These are phyloP conservation scores for Russula compacta DNA, from an alignment of 768 basidiomycete genomes.

Conservation along the genomic window DNA sequence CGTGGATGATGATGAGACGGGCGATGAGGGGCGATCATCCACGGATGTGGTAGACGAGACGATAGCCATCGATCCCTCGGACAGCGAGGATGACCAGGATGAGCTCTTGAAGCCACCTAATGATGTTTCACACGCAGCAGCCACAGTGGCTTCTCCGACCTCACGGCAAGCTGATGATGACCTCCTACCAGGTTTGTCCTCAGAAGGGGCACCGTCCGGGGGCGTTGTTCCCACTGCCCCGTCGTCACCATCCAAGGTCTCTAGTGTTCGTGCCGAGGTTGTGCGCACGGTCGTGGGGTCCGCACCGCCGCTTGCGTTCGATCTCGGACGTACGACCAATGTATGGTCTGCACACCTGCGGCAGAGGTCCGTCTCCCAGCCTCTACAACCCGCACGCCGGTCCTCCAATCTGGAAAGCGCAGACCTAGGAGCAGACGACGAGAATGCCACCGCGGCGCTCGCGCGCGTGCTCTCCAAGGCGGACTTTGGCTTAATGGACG, in stretches of 20 bases:
- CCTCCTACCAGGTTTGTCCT: neutral
- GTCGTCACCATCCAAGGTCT: neutral
- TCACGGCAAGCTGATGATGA: neutral
- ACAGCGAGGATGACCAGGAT: constrained; percentile 2
- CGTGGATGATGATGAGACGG: neutral
- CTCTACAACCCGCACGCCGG: neutral
- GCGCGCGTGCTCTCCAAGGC: constrained; percentile 77
- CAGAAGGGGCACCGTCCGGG: neutral
- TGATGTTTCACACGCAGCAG: neutral
- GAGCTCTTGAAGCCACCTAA: neutral
- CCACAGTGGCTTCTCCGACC: neutral
- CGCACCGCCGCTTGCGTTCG: constrained; percentile 1
- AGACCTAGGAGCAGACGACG: constrained; percentile 36
- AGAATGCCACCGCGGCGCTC: constrained; percentile 55
- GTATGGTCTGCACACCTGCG: constrained; percentile 2
- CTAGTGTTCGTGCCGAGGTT: constrained; percentile 3
- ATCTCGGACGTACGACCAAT: constrained; percentile 1
- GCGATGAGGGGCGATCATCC: neutral
- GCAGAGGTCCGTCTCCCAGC: neutral
- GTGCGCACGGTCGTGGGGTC: constrained; percentile 10
- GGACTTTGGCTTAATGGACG: constrained; percentile 77
- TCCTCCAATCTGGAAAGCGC: constrained; percentile 18
- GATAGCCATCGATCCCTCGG: constrained; percentile 13
- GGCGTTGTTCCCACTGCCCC: neutral
- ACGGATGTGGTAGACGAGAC: constrained; percentile 17